Evolutionary conservation across 495 filamentous ascomycete species (phyloP), one percentile per base, ranked within the genome.

Genomic region (Hypoxylon rickii): DNA sequence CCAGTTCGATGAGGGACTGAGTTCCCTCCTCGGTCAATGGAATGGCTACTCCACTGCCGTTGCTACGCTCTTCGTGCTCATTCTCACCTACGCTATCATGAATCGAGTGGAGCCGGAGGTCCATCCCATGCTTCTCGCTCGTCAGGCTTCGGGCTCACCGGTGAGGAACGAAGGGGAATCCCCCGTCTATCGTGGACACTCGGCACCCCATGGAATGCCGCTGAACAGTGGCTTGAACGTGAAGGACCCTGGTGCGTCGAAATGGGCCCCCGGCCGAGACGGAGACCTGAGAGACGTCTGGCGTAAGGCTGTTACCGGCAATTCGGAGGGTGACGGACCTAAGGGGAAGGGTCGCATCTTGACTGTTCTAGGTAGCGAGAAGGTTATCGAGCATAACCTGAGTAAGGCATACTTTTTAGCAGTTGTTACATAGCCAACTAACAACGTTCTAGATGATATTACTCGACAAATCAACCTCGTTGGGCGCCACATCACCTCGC

Each of bases 231-330:
- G 94, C 11, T 76, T 99, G 38, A 89, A 87, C 59, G 89, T 99
- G 17, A 92, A 90, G 68, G 89, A 92, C 32, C 78, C 89, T 1
- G 88, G 87, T 6, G 86, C 86, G 18, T 87, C 89, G 13, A 89
- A 88, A 70, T 97, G 92, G 87, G 78, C 84, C 0, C 79, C 78
- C 52, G 92, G 92, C 16, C 83, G 87, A 59, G 85, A 94, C 68
- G 94, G 94, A 13, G 94, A 99, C 58, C 77, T 99, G 50, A 82
- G 94, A 39, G 94, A 99, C 70, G 78, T 99, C 39, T 99, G 94
- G 94, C 86, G 86, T 49, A 78, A 84, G 65, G 89, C 87, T 33
- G 73, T 88, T 12, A 79, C 79, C 33, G 89, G 89, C 32, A 73
- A 76, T 3, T 70, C 81, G 20, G 81, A 86, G 44, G 77, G 80